Evolutionary conservation across 2,329 filamentous ascomycete genomes (phyloP).

Genomic region (Pseudogymnoascus sp.): DNA sequence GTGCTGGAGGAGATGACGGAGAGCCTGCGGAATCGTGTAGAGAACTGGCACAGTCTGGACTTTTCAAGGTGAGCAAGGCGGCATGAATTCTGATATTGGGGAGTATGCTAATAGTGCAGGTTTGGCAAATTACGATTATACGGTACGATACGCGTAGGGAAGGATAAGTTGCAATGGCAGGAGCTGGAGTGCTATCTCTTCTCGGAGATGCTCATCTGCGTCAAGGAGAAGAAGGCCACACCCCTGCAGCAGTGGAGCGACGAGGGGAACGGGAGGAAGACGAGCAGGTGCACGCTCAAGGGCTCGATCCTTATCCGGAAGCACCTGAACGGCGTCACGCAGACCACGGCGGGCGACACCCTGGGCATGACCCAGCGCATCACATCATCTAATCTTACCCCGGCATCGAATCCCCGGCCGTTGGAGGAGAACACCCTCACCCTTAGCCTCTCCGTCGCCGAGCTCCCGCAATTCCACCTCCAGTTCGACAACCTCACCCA

Average conservation of each 20-base stretch:
- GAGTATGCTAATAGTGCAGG: conserved; percentile 38
- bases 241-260: conserved; percentile 60
- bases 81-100: neutral
- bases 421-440: conserved; percentile 78
- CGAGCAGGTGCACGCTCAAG: conserved; percentile 79
- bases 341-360: conserved; percentile 49
- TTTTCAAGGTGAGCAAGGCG: conserved; percentile 58
- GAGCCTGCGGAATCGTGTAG: conserved; percentile 75
- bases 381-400: conserved; percentile 27
- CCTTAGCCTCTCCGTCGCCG: conserved; percentile 80
- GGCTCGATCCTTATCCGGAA: conserved; percentile 98
- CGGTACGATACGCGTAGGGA: conserved; percentile 84
- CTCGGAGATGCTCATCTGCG: conserved; percentile 97
- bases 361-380: conserved; percentile 26
- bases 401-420: conserved; percentile 29
- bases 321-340: conserved; percentile 81
- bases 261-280: conserved; percentile 50
- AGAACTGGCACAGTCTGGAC: conserved; percentile 97
- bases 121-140: conserved; percentile 90
- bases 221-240: conserved; percentile 83
- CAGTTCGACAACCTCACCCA: conserved; percentile 78
- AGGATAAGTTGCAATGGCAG: conserved; percentile 95
- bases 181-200: conserved; percentile 96
- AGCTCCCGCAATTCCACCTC: conserved; percentile 90
- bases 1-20: conserved; percentile 80